Conservation (phyloP, 371 early-diverging fungal species). For the Basidiobolus meristosporus region DNA sequence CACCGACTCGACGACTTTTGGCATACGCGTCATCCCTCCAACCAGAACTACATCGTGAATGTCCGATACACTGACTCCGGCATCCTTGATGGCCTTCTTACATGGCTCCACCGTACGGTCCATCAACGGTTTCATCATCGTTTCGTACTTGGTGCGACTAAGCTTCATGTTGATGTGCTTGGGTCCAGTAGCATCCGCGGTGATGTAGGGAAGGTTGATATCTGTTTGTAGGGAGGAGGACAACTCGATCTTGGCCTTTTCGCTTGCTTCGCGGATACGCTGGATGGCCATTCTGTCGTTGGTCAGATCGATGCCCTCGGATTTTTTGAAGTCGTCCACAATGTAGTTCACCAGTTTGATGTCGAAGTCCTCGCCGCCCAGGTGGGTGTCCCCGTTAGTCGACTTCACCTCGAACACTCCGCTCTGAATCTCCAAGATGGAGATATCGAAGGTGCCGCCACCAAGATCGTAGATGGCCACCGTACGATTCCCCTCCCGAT, state of each 20-base stretch:
- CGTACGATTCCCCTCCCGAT: conserved; percentile 75
- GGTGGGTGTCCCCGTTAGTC: conserved; percentile 91
- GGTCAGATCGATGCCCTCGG: conserved; percentile 48
- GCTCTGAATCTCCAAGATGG: conserved; percentile 91
- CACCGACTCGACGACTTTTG: conserved; percentile 90
- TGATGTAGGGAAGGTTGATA: conserved; percentile 91
- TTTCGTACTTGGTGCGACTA: conserved; percentile 83
- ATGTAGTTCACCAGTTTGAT: conserved; percentile 65
- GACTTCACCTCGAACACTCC: conserved; percentile 98
- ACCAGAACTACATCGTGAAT: conserved; percentile 96
- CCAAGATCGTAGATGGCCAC: conserved; percentile 98
- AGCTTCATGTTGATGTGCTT: conserved; percentile 90
- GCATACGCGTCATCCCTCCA: conserved; percentile 98
- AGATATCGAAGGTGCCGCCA: conserved; percentile 99
- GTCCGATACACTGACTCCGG: conserved; percentile 55
- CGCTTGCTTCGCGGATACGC: conserved; percentile 91
- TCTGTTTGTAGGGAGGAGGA: conserved; percentile 84
- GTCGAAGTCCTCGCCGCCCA: conserved; percentile 99
- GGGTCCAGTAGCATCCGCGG: conserved; percentile 80
- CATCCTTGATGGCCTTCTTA: conserved; percentile 93
- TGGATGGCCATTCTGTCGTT: conserved; percentile 82
- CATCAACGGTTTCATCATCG: conserved; percentile 59
- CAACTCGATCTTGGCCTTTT: conserved; percentile 97
- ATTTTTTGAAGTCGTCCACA: conserved; percentile 74
- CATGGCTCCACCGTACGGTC: conserved; percentile 87